A percentile compares a stretch with the other conserved stretches of the same genome.
phyloP scores from a whole-genome alignment of 352 stramenopile genomes.

The Phytophthora melonis region DNA sequence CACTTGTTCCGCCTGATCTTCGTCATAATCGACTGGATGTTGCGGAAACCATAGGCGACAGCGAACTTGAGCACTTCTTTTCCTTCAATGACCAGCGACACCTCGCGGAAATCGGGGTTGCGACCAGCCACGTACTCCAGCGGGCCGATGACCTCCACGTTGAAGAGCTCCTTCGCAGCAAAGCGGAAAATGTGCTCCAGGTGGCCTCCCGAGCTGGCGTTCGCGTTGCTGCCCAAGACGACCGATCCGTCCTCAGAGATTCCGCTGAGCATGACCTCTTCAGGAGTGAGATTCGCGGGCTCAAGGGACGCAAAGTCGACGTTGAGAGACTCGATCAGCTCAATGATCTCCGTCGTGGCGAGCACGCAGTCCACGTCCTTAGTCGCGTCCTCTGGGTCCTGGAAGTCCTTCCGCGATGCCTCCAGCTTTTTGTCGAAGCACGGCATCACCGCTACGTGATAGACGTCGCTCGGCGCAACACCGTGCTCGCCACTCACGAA shows the following conservation, averaged over 20 bases:
- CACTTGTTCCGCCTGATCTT: slow-evolving; percentile 92
- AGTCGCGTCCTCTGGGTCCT: slow-evolving; percentile 64
- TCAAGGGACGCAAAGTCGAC: slow-evolving; percentile 78
- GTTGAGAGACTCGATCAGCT: slow-evolving; percentile 64
- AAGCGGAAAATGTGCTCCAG: slow-evolving; percentile 94
- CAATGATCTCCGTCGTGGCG: slow-evolving; percentile 83
- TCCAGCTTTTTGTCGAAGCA: slow-evolving; percentile 99
- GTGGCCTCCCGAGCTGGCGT: slow-evolving; percentile 88
- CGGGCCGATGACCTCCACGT: slow-evolving; percentile 81
- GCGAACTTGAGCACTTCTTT: slow-evolving; percentile 93
- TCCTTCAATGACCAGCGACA: slow-evolving; percentile 74
- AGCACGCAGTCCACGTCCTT: slow-evolving; percentile 97
- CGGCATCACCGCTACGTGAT: slow-evolving; percentile 97
- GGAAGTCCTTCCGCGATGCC: slow-evolving; percentile 93
- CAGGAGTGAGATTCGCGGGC: slow-evolving; percentile 62
- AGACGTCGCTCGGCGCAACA: slow-evolving; percentile 74
- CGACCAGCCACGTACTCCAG: slow-evolving; percentile 89
- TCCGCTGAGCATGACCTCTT: slow-evolving; percentile 81
- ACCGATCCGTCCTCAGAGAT: slow-evolving; percentile 60
- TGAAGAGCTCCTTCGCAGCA: slow-evolving; percentile 91
- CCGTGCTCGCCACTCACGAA: slow-evolving; percentile 74
- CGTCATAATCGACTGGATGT: slow-evolving; percentile 96
- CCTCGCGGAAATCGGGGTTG: slow-evolving; percentile 92
- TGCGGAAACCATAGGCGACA: slow-evolving; percentile 97
- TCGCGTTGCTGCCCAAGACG: slow-evolving; percentile 70